These are phyloP conservation scores for Globisporangium emineosum DNA, from an alignment of 352 stramenopile species.

Conservation along the genomic window DNA sequence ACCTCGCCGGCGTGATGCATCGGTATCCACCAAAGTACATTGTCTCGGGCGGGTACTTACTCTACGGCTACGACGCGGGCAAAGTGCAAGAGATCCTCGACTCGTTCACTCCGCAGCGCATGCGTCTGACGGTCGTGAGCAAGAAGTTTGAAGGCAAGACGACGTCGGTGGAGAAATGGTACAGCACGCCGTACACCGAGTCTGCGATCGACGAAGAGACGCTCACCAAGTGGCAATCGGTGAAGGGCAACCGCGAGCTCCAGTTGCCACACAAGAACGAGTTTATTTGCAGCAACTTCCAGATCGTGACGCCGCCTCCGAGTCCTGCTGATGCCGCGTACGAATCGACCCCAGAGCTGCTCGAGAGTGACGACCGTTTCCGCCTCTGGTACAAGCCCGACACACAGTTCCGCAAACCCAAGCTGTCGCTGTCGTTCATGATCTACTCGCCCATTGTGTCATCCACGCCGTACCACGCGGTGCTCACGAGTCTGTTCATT, in stretches of 20 bases:
- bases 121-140: conserved; percentile 66
- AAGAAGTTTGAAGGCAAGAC: conserved; percentile 64
- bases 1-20: conserved; percentile 69
- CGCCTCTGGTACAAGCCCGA: conserved; percentile 87
- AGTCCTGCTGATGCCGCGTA: conserved; percentile 5
- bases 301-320: conserved; percentile 33
- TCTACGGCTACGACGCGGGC: conserved; percentile 61
- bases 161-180: conserved; percentile 55
- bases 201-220: conserved; percentile 25
- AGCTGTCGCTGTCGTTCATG: conserved; percentile 83
- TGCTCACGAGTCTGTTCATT: conserved; percentile 74
- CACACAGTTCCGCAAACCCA: conserved; percentile 89
- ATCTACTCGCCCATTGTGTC: conserved; percentile 63
- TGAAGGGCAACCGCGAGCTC: conserved; percentile 30
- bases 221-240: conserved; percentile 36
- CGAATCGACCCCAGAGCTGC: conserved; percentile 5
- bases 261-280: conserved; percentile 63
- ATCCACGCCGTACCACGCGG: conserved; percentile 55
- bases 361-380: conserved; percentile 38
- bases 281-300: conserved; percentile 78
- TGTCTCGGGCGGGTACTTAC: conserved; percentile 54
- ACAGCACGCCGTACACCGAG: conserved; percentile 61
- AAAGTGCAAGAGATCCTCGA: conserved; percentile 55
- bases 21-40: conserved; percentile 57
- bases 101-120: conserved; percentile 41